Conservation (phyloP, 345 rosid genomes). For the Gossypium thurberi region DNA sequence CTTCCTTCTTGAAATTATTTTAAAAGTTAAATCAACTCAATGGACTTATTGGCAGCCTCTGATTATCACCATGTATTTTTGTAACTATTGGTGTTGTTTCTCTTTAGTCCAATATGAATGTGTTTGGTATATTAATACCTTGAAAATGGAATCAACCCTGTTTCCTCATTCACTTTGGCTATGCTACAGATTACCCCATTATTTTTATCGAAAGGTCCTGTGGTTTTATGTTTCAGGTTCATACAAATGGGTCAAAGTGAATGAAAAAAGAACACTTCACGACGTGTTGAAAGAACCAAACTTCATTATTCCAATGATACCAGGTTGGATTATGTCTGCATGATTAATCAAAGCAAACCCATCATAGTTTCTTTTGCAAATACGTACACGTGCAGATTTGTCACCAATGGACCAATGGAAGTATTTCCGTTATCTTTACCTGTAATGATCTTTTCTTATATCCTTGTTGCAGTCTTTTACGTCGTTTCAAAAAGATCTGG, state of each 20-base stretch:
- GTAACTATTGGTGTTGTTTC: neutral
- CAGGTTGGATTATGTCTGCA: constrained; percentile 39
- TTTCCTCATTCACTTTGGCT: neutral
- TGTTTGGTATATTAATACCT: neutral
- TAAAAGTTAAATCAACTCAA: neutral
- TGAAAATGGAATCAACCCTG: neutral
- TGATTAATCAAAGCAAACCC: neutral
- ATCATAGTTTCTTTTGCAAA: neutral
- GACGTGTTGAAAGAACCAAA: constrained; percentile 61
- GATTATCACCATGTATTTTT: neutral
- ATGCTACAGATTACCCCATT: neutral
- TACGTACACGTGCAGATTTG: neutral
- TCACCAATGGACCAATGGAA: neutral
- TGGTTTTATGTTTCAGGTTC: constrained; percentile 13
- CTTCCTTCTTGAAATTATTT: neutral
- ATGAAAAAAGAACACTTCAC: constrained; percentile 54
- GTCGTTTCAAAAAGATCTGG: constrained; percentile 59
- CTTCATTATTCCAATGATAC: constrained; percentile 62
- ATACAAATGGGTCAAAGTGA: constrained; percentile 60
- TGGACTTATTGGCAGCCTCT: neutral
- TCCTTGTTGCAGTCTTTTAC: constrained; percentile 52
- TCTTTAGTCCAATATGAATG: neutral
- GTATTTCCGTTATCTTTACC: neutral
- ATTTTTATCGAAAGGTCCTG: neutral
- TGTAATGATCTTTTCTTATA: neutral